phyloP scores from a whole-genome alignment of 1,284 basidiomycete genomes.

The Phlebopus sp. region DNA sequence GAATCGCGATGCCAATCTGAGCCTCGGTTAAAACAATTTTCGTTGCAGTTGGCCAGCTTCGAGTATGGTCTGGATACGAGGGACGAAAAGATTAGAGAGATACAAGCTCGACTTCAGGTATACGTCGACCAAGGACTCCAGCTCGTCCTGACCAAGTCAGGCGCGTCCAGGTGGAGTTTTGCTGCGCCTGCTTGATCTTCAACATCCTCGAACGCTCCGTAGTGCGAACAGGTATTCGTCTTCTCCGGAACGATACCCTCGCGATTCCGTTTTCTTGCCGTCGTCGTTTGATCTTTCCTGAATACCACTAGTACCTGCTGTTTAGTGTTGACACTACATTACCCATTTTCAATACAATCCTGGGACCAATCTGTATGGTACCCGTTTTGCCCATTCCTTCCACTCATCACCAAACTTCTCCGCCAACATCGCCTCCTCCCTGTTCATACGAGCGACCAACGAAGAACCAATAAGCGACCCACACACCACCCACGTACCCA shows the following conservation, averaged over 20 bases:
- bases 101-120: constrained; percentile 10
- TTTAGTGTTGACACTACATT: not conserved
- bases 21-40: constrained; percentile 19
- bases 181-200: not conserved
- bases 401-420: constrained; percentile 38
- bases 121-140: constrained; percentile 20
- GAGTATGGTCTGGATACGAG: constrained; percentile 29
- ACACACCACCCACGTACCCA: no score
- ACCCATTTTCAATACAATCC: constrained; percentile 33
- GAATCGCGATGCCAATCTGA: constrained; percentile 19
- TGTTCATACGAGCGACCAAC: constrained; percentile 12
- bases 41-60: constrained; percentile 27
- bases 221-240: not conserved
- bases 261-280: no score
- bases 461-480: no score
- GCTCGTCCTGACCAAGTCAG: constrained; percentile 22
- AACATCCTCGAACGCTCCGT: no score
- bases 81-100: constrained; percentile 23
- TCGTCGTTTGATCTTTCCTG: no score
- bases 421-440: constrained; percentile 40
- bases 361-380: constrained; percentile 40
- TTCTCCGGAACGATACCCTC: not conserved
- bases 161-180: constrained; percentile 7
- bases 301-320: no score
- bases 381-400: constrained; percentile 37